These are phyloP conservation scores for Eucalyptus cloeziana DNA, from an alignment of 345 rosid species.

Conservation along the genomic window DNA sequence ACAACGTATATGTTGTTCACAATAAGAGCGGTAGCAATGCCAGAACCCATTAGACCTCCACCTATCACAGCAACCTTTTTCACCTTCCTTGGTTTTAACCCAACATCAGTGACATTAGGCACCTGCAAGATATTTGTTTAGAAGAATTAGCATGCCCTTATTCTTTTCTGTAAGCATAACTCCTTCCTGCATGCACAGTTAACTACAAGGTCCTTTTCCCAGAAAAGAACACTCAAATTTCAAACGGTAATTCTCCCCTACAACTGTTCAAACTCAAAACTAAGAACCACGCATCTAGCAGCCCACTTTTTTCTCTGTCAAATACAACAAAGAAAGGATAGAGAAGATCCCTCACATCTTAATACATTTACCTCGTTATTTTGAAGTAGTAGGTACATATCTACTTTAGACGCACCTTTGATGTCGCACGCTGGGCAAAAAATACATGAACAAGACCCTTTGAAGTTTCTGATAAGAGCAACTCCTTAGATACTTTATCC, in stretches of 20 bases:
- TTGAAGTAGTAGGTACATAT: not conserved
- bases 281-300: not conserved
- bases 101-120: constrained; percentile 77
- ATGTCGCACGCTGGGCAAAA: constrained; percentile 78
- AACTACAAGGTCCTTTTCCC: not conserved
- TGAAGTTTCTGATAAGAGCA: constrained; percentile 64
- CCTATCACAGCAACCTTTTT: constrained; percentile 94
- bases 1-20: constrained; percentile 54
- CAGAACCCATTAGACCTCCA: constrained; percentile 99
- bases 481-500: constrained; percentile 59
- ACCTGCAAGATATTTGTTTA: constrained; percentile 30
- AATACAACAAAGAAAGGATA: not conserved
- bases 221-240: not conserved
- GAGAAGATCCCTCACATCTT: not conserved
- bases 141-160: not conserved
- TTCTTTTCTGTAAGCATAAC: not conserved
- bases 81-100: constrained; percentile 67
- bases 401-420: constrained; percentile 41
- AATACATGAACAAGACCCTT: constrained; percentile 83
- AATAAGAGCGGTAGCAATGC: constrained; percentile 80
- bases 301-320: not conserved
- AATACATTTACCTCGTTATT: not conserved
- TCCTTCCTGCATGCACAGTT: not conserved
- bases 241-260: not conserved
- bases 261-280: not conserved